Evolutionary conservation across 1,284 basidiomycete genomes (phyloP).

Genomic region (Earliella scabrosa): DNA sequence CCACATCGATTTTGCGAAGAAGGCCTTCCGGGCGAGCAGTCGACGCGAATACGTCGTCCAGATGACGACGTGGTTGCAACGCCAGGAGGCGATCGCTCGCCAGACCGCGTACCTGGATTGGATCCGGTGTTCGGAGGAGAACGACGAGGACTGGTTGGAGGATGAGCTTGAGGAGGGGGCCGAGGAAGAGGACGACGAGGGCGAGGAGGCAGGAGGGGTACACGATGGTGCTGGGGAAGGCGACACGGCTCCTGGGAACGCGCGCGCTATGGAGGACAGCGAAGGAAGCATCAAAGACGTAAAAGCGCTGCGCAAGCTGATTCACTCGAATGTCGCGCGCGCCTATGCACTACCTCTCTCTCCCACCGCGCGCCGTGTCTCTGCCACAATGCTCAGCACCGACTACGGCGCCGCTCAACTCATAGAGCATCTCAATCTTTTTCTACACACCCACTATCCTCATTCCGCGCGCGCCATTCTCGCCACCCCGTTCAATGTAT

Average conservation of each 20-base stretch:
- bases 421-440: background rate
- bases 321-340: conserved; percentile 7
- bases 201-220: too few relatives aligned
- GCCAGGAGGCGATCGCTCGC: background rate
- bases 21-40: conserved; percentile 31
- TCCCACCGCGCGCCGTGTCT: background rate
- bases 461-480: background rate
- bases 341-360: conserved; percentile 3
- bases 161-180: too few relatives aligned
- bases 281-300: too few relatives aligned
- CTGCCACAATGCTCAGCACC: background rate
- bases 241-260: too few relatives aligned
- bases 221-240: too few relatives aligned
- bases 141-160: too few relatives aligned
- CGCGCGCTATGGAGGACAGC: too few relatives aligned
- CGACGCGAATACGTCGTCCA: conserved; percentile 26
- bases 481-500: background rate
- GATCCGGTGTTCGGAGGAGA: too few relatives aligned
- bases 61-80: conserved; percentile 34
- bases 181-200: too few relatives aligned
- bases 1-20: too few relatives aligned
- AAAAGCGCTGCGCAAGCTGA: too few relatives aligned
- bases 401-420: background rate
- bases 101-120: background rate
- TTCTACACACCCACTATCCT: background rate